These are phyloP conservation scores for Fereydounia khargensis DNA, from an alignment of 1,284 basidiomycete genomes.

Conservation along the genomic window DNA sequence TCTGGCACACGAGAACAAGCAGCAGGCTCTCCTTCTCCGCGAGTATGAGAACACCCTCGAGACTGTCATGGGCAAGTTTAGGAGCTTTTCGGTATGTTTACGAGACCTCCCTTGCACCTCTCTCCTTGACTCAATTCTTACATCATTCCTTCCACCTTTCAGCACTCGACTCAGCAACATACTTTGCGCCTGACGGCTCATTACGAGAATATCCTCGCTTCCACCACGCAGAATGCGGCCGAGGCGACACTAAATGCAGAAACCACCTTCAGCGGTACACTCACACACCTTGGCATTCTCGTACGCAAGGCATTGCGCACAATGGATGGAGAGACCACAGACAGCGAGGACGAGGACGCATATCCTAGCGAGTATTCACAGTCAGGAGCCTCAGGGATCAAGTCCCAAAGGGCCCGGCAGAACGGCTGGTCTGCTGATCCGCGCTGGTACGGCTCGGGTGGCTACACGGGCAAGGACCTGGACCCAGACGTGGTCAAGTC, in stretches of 20 bases:
- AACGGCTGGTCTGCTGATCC: slow-evolving; percentile 33
- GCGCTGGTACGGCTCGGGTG: slow-evolving; percentile 47
- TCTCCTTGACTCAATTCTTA: neutral
- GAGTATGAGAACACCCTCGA: slow-evolving; percentile 95
- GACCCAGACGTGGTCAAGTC: slow-evolving; percentile 34
- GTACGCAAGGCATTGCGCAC: slow-evolving; percentile 42
- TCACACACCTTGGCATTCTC: slow-evolving; percentile 37
- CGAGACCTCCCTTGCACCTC: neutral
- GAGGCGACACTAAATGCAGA: slow-evolving; percentile 28
- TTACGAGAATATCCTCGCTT: slow-evolving; percentile 77
- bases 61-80: slow-evolving; percentile 93
- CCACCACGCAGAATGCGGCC: slow-evolving; percentile 36
- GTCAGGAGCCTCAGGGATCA: too few species aligned
- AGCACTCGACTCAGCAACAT: slow-evolving; percentile 89
- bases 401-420: neutral
- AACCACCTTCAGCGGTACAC: slow-evolving; percentile 34
- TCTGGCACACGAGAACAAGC: slow-evolving; percentile 88
- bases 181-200: slow-evolving; percentile 83
- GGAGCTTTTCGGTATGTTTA: slow-evolving; percentile 78
- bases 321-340: slow-evolving; percentile 31
- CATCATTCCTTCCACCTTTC: slow-evolving; percentile 3
- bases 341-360: slow-evolving; percentile 13
- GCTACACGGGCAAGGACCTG: slow-evolving; percentile 39
- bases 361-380: too few species aligned
- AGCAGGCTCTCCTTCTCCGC: slow-evolving; percentile 79